Base-by-base conservation (phyloP, 495 filamentous ascomycete species). In the Saxophila tyrrhenica region DNA sequence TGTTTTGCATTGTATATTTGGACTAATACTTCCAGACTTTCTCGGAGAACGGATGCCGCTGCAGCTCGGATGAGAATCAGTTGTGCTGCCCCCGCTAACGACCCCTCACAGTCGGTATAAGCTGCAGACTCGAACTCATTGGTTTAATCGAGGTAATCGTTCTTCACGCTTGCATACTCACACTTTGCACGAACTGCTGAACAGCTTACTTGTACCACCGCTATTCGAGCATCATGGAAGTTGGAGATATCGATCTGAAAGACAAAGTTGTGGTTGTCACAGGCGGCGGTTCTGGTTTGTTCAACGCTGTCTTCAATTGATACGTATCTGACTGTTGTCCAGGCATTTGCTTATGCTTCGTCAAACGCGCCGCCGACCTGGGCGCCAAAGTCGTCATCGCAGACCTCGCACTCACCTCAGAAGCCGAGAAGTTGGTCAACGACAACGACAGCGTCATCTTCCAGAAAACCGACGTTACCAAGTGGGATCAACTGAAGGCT, bases 341-440 rank as follows among this genome's bases (percentile, higher is more conserved):
- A 65, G 64, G 56, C 11, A 70, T 67, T 9, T 53, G 57, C 20
- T 55, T 68, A 20, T n/a, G 57, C 1, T 63, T 70, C 42, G 61
- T 57, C 13, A 59, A 66, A 51, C 54, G 58, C 42, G 51, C 52
- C 43, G 48, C 59, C 39, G 43, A 25, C 24, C 48, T 47, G n/a
- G 65, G 61, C 17, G 64, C 59, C 11, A 54, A 52, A 39, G 57
- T 69, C 21, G 35, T 70, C 17, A 61, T 68, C 22, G 65, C 52
- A 0, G 68, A 70, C 41, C 52, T 69, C 16, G 43, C 48, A 9
- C 46, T 67, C 2, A 64, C 59, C 1, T 13, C 52, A 2, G 60
- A 62, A 17, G 67, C 55, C 1, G 41, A 57, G 35, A 25, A 57
- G 19, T 57, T 60, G 20, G 24, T 64, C 43, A 45, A 54, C 43